phyloP scores from a whole-genome alignment of 495 filamentous ascomycete genomes.

The Neurospora intermedia region DNA sequence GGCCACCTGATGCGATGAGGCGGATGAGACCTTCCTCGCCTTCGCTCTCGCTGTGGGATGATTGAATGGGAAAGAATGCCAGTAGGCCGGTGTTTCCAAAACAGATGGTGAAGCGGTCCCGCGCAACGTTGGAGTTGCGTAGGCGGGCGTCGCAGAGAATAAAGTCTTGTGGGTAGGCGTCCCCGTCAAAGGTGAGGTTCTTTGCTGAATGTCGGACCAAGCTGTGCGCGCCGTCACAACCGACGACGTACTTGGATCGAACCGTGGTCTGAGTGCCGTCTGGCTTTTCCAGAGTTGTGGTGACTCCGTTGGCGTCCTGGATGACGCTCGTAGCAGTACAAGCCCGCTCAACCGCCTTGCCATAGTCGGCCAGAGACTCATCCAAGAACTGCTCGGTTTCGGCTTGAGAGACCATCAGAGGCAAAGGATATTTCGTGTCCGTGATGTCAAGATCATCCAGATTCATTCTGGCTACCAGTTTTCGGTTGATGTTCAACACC shows the following conservation, averaged over 20 bases:
- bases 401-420: conserved; percentile 30
- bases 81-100: conserved; percentile 17
- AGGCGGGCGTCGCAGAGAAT: conserved; percentile 35
- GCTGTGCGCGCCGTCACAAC: conserved; percentile 37
- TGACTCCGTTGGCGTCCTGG: conserved; percentile 27
- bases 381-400: conserved; percentile 33
- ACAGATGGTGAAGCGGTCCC: conserved; percentile 17
- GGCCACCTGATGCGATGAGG: conserved; percentile 16
- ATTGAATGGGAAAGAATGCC: conserved; percentile 20
- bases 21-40: conserved; percentile 14
- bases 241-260: conserved; percentile 32
- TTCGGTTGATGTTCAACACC: conserved; percentile 23
- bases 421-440: conserved; percentile 26
- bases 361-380: conserved; percentile 21
- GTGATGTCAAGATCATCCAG: conserved; percentile 20
- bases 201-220: conserved; percentile 27
- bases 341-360: conserved; percentile 22
- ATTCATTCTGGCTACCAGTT: conserved; percentile 10
- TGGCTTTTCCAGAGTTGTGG: conserved; percentile 12
- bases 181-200: conserved; percentile 33
- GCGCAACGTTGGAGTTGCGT: conserved; percentile 17
- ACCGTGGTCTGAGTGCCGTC: conserved; percentile 15
- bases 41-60: background rate
- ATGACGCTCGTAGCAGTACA: conserved; percentile 22
- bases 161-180: conserved; percentile 31